Evolutionary conservation across 306 rosid species (phyloP), one percentile per base, ranked within the genome.

Genomic region (Urtica urens): DNA sequence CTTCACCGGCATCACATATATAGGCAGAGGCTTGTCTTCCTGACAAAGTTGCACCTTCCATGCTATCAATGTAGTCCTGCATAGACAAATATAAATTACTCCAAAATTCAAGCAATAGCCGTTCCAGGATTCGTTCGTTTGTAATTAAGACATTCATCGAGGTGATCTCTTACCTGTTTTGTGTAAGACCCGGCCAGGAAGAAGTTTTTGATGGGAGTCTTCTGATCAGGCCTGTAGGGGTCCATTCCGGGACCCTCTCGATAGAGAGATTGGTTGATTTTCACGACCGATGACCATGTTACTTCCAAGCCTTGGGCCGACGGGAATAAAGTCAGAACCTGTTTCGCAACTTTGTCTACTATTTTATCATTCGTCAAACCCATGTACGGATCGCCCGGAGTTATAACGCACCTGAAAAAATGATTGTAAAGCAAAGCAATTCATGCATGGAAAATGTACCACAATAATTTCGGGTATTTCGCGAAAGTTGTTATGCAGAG

Each of bases 381-480:
- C 99, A 90, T 90, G 85, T 90, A 90, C 38, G 99, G 99, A 75
- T 85, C 99, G 41, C 99, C 99, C 2, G 99, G 99, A 0, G 99
- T 90, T 59, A 85, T 62, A 66, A 90, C 99, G 67, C 99, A 90
- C 62, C 99, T 90, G 83, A 58, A 53, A 53, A 45, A 68, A 12
- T 45, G n/a, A 14, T 7, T 46, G 37, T 14, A 20, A 54, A 60
- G 22, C 14, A 51, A 48, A 34, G 38, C 58, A 52, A 13, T 21
- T 21, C 3, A 12, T 23, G 10, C 41, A 37, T n/a, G 15, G 15
- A 14, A 37, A 10, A 28, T 4, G 10, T 28, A 10, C 33, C 6
- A 28, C 15, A 16, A 37, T 16, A n/a, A n/a, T n/a, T n/a, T n/a
- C n/a, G n/a, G n/a, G n/a, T n/a, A n/a, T n/a, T n/a, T n/a, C n/a